phyloP scores from a whole-genome alignment of 768 basidiomycete genomes.

The Dentipellis sp. region DNA sequence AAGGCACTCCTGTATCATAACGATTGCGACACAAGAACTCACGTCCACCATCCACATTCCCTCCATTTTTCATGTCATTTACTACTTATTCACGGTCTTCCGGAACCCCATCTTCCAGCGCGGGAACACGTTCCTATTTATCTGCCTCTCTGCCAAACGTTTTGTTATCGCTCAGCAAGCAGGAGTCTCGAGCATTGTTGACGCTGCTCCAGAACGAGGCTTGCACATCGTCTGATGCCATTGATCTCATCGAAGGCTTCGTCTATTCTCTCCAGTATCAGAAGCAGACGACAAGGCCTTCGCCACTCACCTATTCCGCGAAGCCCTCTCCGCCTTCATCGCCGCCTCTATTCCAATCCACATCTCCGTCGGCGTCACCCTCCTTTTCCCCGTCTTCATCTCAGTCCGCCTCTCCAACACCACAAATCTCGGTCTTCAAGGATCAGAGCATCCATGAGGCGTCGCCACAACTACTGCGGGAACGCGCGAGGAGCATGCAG shows the following conservation, averaged over 20 bases:
- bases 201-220: not conserved
- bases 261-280: not conserved
- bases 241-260: not conserved
- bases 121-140: not conserved
- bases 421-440: not conserved
- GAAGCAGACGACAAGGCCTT: not conserved
- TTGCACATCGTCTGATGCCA: not conserved
- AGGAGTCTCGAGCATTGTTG: not conserved
- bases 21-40: no score
- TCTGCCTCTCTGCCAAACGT: not conserved
- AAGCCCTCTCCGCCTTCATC: not conserved
- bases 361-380: not conserved
- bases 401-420: not conserved
- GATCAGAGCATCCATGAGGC: not conserved
- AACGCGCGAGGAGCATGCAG: not conserved
- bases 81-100: no score
- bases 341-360: not conserved
- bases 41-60: no score
- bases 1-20: no score
- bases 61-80: no score
- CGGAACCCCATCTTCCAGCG: no score
- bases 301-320: not conserved
- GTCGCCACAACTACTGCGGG: not conserved
- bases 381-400: not conserved
- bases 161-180: not conserved